Base-by-base conservation (phyloP, 108 stramenopile species). In the Fragilariopsis cylindrus region DNA sequence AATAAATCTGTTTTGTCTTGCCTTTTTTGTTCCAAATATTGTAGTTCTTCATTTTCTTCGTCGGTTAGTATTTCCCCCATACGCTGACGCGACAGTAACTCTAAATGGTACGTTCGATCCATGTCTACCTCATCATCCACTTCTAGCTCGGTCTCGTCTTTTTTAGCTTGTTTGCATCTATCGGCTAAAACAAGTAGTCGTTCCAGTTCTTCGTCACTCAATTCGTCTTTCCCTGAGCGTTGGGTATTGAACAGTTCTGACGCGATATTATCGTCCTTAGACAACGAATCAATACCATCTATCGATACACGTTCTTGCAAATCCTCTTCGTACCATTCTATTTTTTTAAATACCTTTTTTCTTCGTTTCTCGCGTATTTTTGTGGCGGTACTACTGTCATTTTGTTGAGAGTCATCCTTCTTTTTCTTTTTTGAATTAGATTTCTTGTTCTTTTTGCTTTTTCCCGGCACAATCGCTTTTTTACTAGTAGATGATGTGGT, bases 21-120 rank as follows among this genome's bases (percentile, higher is more conserved):
- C 40, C 65, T 65, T 7, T 65, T 53, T 50, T 30, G 58, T 60
- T 60, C 58, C n/a, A 60, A 60, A 60, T 16, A 16, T 9, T 60
- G 21, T 18, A 60, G 16, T 12, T 8, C 21, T 16, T 16, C 58
- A 9, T 16, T 48, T 60, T 78, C 77, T 15, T 74, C 72, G 3
- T 62, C 57, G 43, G 40, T 70, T 19, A 80, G 47, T 60, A 60
- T 53, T 62, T 74, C 79, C 3, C 73, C 79, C 49, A 66, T 45
- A 6, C 71, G 71, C 3, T 73, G 48, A 2, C 77, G 53, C n/a
- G 71, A 70, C 19, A 78, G 70, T 12, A 72, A 50, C 16, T 78
- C 71, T 3, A 78, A 70, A 19, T 78, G 69, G 45, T 57, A 78
- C 63, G 72, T 18, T 5, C 65, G 48, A 60, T 78, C 77, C 46